Percentiles rank a stretch among this genome's conserved stretches.
Evolutionary conservation across 441 rosid genomes (phyloP).

Genomic region (Dalechampia spathulata): DNA sequence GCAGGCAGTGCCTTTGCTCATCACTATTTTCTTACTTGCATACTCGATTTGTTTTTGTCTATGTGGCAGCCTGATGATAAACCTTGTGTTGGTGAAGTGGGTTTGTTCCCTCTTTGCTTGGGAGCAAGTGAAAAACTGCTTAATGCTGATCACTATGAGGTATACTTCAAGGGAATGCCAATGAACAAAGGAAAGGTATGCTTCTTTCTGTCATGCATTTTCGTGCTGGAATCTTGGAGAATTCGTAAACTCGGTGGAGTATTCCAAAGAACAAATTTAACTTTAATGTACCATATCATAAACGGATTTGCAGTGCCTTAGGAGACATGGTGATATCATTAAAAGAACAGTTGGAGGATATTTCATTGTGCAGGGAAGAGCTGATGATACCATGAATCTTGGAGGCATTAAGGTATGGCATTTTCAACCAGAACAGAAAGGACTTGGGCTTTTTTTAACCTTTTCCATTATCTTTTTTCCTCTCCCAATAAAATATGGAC

Average conservation of each 20-base stretch:
- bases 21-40: background rate
- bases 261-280: background rate
- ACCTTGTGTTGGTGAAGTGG: constrained; percentile 78
- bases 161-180: constrained; percentile 87
- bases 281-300: background rate
- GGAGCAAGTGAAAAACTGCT: constrained; percentile 78
- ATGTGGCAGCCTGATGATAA: constrained; percentile 57
- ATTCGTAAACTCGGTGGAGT: background rate
- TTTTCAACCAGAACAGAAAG: too few relatives aligned
- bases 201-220: background rate
- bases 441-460: too few relatives aligned
- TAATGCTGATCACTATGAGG: constrained; percentile 64
- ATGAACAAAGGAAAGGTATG: constrained; percentile 55
- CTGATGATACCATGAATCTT: constrained; percentile 97
- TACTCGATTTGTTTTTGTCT: constrained; percentile 11
- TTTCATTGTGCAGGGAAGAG: constrained; percentile 66
- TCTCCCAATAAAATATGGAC: constrained; percentile 1
- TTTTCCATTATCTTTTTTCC: too few relatives aligned
- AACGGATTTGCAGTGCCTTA: constrained; percentile 42
- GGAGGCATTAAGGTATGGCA: constrained; percentile 78
- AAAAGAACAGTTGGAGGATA: constrained; percentile 70
- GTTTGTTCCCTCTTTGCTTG: constrained; percentile 57
- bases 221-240: background rate
- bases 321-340: constrained; percentile 85
- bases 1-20: background rate